A percentile compares a stretch with the other conserved stretches of the same genome.
Evolutionary conservation across 2,329 filamentous ascomycete species (phyloP).

Genomic region (Sclerotinia sclerotiorum): DNA sequence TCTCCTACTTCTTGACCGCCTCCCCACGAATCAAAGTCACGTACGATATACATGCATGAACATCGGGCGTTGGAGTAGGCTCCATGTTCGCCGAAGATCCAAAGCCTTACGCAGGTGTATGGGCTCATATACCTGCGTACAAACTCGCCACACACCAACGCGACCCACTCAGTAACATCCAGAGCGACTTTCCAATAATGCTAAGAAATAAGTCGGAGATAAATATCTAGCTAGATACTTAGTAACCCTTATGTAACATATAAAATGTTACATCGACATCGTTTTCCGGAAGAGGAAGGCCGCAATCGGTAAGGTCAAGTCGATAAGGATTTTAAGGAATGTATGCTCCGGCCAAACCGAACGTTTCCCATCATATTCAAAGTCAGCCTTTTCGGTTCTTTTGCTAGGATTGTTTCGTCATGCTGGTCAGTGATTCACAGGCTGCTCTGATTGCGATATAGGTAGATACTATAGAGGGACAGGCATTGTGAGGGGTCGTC

Average conservation of each 20-base stretch:
- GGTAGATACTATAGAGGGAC: not conserved
- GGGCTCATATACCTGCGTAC: too few relatives aligned
- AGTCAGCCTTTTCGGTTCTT: not conserved
- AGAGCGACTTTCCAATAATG: not conserved
- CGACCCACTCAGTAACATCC: not conserved
- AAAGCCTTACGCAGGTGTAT: too few relatives aligned
- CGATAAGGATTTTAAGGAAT: not conserved
- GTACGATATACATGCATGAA: not conserved
- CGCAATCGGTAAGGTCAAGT: not conserved
- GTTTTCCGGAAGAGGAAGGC: not conserved
- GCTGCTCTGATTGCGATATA: not conserved
- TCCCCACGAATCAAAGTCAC: not conserved
- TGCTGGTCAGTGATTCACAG: not conserved
- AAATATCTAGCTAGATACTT: not conserved
- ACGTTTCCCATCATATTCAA: constrained; percentile 9
- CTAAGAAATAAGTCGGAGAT: not conserved
- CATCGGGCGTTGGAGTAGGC: too few relatives aligned
- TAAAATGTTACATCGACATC: not conserved
- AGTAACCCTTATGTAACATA: not conserved
- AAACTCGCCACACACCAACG: not conserved
- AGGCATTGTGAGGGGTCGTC: not conserved
- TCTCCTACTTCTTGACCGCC: not conserved
- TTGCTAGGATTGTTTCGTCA: constrained; percentile 5
- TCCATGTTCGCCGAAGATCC: not conserved
- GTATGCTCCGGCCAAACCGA: constrained; percentile 1